A percentile compares a stretch with the other conserved stretches of the same genome.
Conservation (phyloP, 768 basidiomycete genomes). For the Pleurotus djamor region DNA sequence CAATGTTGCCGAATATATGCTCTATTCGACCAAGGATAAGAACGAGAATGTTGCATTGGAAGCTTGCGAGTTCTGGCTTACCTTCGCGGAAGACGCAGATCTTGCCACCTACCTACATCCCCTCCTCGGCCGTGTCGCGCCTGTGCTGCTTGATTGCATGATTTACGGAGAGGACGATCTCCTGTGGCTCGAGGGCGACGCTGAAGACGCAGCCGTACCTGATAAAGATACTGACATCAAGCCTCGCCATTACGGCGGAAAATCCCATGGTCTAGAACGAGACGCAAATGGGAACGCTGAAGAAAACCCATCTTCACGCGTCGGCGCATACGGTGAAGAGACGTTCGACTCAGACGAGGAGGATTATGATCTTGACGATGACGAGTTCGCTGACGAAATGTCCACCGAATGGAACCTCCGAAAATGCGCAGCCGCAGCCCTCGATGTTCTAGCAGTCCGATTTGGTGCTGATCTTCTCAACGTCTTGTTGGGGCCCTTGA, state of each 20-base stretch:
- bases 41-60: constrained; percentile 96
- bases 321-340: constrained; percentile 79
- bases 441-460: constrained; percentile 94
- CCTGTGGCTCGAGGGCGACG: constrained; percentile 91
- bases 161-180: constrained; percentile 94
- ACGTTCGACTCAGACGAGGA: constrained; percentile 84
- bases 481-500: constrained; percentile 84
- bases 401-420: constrained; percentile 98
- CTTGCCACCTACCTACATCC: constrained; percentile 83
- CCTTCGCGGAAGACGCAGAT: constrained; percentile 94
- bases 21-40: constrained; percentile 97
- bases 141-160: constrained; percentile 97
- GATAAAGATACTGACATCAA: constrained; percentile 97
- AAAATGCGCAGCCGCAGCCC: constrained; percentile 96
- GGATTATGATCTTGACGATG: constrained; percentile 82
- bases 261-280: constrained; percentile 82
- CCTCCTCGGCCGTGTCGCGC: constrained; percentile 87
- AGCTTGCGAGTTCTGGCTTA: constrained; percentile 99
- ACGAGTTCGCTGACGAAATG: constrained; percentile 95
- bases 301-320: constrained; percentile 29
- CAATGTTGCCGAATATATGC: constrained; percentile 98
- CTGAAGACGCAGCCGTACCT: constrained; percentile 85
- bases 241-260: constrained; percentile 87
- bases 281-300: constrained; percentile 44
- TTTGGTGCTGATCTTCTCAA: constrained; percentile 89